These are phyloP conservation scores for Fusarium humuli DNA, from an alignment of 2,329 filamentous ascomycete species.

Conservation along the genomic window DNA sequence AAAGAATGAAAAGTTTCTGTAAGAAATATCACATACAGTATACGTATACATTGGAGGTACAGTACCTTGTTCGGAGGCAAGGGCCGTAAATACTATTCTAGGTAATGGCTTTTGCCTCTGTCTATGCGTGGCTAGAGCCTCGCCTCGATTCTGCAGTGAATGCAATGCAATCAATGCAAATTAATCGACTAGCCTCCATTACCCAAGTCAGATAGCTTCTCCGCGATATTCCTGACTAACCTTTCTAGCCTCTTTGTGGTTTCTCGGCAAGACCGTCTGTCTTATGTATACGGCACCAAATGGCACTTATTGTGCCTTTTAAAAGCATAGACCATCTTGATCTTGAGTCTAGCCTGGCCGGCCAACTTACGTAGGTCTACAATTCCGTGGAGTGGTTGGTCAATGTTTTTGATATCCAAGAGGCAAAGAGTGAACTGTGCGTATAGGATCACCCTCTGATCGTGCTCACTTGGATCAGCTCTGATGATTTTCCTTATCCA, in stretches of 20 bases:
- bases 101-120: not conserved
- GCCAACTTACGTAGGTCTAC: not conserved
- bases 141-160: not conserved
- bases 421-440: not conserved
- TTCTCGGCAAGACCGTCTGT: constrained; percentile 31
- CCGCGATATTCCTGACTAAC: constrained; percentile 29
- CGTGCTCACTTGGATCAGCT: not conserved
- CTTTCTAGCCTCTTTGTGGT: constrained; percentile 22
- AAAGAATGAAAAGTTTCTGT: constrained; percentile 15
- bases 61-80: not conserved
- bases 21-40: not conserved
- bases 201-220: constrained; percentile 28
- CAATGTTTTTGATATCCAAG: not conserved
- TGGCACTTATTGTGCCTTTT: not conserved
- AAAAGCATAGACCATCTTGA: not conserved
- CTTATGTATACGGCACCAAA: not conserved
- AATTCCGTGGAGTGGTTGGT: constrained; percentile 6
- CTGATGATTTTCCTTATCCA: not conserved
- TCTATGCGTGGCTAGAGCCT: constrained; percentile 7
- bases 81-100: not conserved
- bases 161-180: constrained; percentile 10
- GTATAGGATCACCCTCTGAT: not conserved
- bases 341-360: not conserved
- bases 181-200: constrained; percentile 2
- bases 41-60: not conserved